These are phyloP conservation scores for Arabidopsis thaliana DNA, from an alignment of 345 rosid species.

Conservation along the genomic window TAIR10.1 NC_003070.9:4723501-4724000, in stretches of 20 bases:
- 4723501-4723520: constrained; percentile 11
- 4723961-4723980: constrained; percentile 70
- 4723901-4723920: background rate
- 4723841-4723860: constrained; percentile 38
- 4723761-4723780: constrained; percentile 10
- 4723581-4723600: constrained; percentile 46
- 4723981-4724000: constrained; percentile 57
- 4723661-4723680: constrained; percentile 51
- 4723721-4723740: constrained; percentile 73
- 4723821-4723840: constrained; percentile 44
- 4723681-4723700: constrained; percentile 50
- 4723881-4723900: background rate
- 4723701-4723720: constrained; percentile 59
- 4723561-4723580: constrained; percentile 1
- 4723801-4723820: constrained; percentile 30
- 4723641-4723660: constrained; percentile 73
- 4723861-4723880: constrained; percentile 34
- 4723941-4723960: background rate
- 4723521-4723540: constrained; percentile 12
- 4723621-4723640: constrained; percentile 73
- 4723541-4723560: constrained; percentile 1
- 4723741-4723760: constrained; percentile 65
- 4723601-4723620: constrained; percentile 74
- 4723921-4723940: constrained; percentile 9
- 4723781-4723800: background rate